Evolutionary conservation across 169 alveolate genomes (phyloP).

Genomic region (Cryptosporidium meleagridis): DNA sequence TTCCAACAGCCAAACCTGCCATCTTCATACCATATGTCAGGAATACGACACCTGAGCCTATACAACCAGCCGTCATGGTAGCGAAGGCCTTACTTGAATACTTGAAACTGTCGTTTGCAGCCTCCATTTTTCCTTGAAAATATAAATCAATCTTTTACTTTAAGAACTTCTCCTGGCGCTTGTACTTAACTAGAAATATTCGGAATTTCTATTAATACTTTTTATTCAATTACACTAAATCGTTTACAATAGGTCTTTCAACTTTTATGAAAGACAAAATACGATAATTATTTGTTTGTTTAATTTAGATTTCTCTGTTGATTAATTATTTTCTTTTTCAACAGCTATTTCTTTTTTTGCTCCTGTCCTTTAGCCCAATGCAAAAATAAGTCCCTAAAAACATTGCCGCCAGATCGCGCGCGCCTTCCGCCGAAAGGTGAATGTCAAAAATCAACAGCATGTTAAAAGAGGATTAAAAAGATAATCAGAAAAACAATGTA

Average conservation of each 20-base stretch:
- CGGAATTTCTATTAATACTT: too few species aligned
- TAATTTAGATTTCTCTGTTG: background rate
- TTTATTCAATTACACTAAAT: too few species aligned
- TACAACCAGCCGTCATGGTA: conserved; percentile 73
- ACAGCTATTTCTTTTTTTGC: background rate
- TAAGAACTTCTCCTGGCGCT: background rate
- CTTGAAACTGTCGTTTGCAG: conserved; percentile 42
- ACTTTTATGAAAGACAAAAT: too few species aligned
- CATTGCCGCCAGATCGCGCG: background rate
- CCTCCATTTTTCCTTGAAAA: background rate
- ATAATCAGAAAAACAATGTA: background rate
- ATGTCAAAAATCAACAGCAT: background rate
- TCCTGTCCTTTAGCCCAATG: background rate
- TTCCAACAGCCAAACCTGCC: conserved; percentile 69
- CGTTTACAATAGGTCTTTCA: background rate
- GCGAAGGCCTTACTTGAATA: conserved; percentile 66
- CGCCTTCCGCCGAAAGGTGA: background rate
- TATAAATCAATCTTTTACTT: background rate
- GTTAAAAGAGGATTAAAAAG: background rate
- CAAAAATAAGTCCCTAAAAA: background rate
- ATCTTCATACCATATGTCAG: conserved; percentile 75
- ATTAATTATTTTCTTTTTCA: background rate
- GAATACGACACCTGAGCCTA: conserved; percentile 69
- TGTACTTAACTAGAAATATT: background rate
- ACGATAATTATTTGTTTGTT: too few species aligned